These are phyloP conservation scores for Jacaranda copaia DNA, from an alignment of 257 asterid genomes.

Conservation along the genomic window DNA sequence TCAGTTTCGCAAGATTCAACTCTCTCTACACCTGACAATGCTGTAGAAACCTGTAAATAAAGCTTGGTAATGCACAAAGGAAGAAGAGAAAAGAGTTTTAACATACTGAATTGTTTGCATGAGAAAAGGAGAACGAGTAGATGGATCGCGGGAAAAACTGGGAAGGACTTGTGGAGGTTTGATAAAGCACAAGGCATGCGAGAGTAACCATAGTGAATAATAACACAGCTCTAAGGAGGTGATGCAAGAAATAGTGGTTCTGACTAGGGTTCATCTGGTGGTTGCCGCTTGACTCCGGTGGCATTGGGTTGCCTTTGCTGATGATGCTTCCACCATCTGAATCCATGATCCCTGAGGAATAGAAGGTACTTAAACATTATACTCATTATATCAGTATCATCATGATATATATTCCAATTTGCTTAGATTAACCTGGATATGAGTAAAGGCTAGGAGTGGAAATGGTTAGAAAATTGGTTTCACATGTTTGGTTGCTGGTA, in stretches of 20 bases:
- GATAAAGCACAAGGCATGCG: slow-evolving; percentile 37
- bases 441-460: slow-evolving; percentile 10
- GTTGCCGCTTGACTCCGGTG: not conserved
- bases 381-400: not conserved
- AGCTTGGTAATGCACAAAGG: not conserved
- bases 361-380: not conserved
- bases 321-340: slow-evolving; percentile 12
- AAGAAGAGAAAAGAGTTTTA: not conserved
- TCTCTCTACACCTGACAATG: not conserved
- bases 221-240: slow-evolving; percentile 24
- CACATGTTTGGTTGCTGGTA: slow-evolving; percentile 19
- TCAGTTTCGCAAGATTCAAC: not conserved
- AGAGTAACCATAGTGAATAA: slow-evolving; percentile 28
- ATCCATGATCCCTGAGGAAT: slow-evolving; percentile 18
- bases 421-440: slow-evolving; percentile 11
- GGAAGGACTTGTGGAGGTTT: slow-evolving; percentile 17
- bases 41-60: not conserved
- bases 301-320: not conserved
- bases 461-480: not conserved
- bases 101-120: slow-evolving; percentile 23
- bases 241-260: not conserved
- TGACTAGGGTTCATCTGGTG: not conserved
- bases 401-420: not conserved
- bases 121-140: slow-evolving; percentile 16
- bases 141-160: slow-evolving; percentile 11